Evolutionary conservation across 805 yeast genomes (phyloP).

Genomic region (Wickerhamomyces bovis): DNA sequence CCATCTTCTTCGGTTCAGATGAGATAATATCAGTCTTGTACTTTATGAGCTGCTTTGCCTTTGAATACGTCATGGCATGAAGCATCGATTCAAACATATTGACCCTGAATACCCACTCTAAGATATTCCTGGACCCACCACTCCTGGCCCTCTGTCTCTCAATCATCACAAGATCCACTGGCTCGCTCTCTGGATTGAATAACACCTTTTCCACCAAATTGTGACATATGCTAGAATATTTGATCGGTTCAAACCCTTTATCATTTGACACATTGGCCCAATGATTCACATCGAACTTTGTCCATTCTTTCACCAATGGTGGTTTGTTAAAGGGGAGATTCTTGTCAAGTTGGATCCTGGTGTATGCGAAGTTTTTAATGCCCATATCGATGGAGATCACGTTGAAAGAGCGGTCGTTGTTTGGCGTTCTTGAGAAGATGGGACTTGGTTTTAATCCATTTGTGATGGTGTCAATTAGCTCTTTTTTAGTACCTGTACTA

Average conservation of each 20-base stretch:
- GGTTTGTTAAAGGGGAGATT: constrained; percentile 16
- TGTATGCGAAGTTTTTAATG: constrained; percentile 29
- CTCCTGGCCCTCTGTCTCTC: constrained; percentile 55
- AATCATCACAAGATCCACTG: constrained; percentile 39
- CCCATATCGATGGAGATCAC: constrained; percentile 34
- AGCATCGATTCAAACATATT: constrained; percentile 51
- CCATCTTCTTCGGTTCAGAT: constrained; percentile 19
- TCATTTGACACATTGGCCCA: constrained; percentile 10
- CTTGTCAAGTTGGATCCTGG: constrained; percentile 22
- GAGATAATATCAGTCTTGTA: constrained; percentile 12
- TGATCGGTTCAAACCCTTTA: constrained; percentile 19
- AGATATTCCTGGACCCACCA: constrained; percentile 37
- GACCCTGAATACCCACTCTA: constrained; percentile 46
- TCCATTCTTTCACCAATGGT: constrained; percentile 29
- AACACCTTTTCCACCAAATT: constrained; percentile 23
- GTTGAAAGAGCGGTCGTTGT: constrained; percentile 14
- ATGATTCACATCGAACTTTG: constrained; percentile 26
- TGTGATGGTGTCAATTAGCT: constrained; percentile 4
- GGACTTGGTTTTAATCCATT: constrained; percentile 4
- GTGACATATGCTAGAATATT: constrained; percentile 20
- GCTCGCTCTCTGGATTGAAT: constrained; percentile 12
- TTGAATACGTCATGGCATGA: constrained; percentile 23
- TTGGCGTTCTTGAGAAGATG: constrained; percentile 12
- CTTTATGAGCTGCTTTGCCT: not conserved
- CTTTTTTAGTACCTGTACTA: constrained; percentile 12